Evolutionary conservation across 2,329 filamentous ascomycete genomes (phyloP), one percentile per base, ranked within the genome.

Genomic region (Truncatella angustata): DNA sequence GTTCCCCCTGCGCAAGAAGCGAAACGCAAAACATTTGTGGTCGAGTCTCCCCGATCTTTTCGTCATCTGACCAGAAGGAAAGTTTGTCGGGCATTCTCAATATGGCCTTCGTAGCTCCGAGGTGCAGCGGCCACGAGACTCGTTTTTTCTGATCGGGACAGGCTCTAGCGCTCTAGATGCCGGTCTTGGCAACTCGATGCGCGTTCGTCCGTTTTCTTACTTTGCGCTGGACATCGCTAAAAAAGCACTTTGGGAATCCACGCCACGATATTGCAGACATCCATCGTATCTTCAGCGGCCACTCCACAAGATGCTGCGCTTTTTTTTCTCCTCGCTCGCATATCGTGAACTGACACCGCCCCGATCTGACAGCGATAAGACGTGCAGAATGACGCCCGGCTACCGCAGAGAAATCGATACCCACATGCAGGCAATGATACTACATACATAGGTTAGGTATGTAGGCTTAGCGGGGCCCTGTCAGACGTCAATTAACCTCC

Each of bases 1-100:
- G 34, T n/a, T 21, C 40, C 45, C 45, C 30, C 45, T 49, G 45
- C 45, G 45, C 32, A n/a, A 16, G 10, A 49, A 39, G n/a, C 45
- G 45, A 49, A 49, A 49, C 45, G 32, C 20, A 20, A 37, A 49
- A 11, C 12, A 12, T 18, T 21, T n/a, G 14, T n/a, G 23, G 21
- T 23, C n/a, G n/a, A 39, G 14, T 11, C 30, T 18, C 20, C 21
- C 18, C 18, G 32, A 37, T 21, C n/a, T n/a, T n/a, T 24, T 49
- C 10, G 10, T 28, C 30, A 18, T 34, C 20, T 24, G 45, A 21
- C 34, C 32, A 34, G 7, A 32, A 32, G n/a, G 24, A n/a, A 12
- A 44, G n/a, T 11, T 23, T 10, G 21, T 9, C 26, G 21, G 26
- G 18, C 44, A 47, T 36, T 47, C 44, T 21, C 28, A 16, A 26